phyloP scores from a whole-genome alignment of 257 asterid genomes.

The Galeopsis tetrahit region DNA sequence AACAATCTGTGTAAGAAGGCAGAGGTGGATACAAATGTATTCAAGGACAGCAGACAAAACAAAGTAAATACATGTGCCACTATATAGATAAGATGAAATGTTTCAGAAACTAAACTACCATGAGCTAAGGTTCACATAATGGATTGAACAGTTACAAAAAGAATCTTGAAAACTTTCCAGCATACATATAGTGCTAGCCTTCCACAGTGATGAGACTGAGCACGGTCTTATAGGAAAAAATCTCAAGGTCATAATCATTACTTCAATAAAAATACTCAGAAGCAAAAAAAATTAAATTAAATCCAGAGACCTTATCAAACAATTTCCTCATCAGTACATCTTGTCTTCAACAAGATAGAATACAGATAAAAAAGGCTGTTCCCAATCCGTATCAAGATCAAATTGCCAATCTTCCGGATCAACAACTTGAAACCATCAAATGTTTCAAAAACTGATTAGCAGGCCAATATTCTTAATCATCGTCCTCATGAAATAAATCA shows the following conservation, averaged over 20 bases:
- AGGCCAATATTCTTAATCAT: background rate
- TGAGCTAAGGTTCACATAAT: background rate
- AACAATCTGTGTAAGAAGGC: conserved; percentile 15
- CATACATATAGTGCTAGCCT: conserved; percentile 8
- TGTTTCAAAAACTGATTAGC: background rate
- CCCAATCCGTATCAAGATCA: conserved; percentile 10
- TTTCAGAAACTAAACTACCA: conserved; percentile 9
- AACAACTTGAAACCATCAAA: conserved; percentile 12
- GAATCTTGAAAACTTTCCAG: conserved; percentile 4
- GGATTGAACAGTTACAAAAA: conserved; percentile 4
- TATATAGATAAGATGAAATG: conserved; percentile 18
- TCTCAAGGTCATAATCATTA: conserved; percentile 12
- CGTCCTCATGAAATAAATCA: conserved; percentile 9
- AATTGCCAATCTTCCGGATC: background rate
- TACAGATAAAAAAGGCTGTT: background rate
- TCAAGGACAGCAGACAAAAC: conserved; percentile 10
- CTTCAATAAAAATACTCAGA: conserved; percentile 9
- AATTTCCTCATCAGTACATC: conserved; percentile 13
- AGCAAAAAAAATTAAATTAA: conserved; percentile 10
- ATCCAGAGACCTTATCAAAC: background rate
- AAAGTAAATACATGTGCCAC: conserved; percentile 9
- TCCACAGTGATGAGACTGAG: background rate
- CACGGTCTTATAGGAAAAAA: background rate
- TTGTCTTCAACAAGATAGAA: conserved; percentile 3
- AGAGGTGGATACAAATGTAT: background rate